These are phyloP conservation scores for Lachnellula hyalina DNA, from an alignment of 2,329 filamentous ascomycete species.

Conservation along the genomic window DNA sequence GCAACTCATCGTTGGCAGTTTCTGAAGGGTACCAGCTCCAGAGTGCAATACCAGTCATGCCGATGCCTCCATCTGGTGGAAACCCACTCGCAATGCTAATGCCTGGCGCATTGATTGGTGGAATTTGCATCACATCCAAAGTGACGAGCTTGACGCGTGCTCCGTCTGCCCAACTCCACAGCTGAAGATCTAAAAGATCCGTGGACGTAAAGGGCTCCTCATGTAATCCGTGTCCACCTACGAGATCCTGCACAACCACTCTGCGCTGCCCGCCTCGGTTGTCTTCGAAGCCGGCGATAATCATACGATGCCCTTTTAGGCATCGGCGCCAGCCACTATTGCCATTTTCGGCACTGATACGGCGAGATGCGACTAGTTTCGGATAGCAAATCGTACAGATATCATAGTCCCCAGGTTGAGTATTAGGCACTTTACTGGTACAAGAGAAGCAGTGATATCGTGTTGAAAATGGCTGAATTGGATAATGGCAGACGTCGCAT, in stretches of 20 bases:
- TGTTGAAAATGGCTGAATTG: constrained; percentile 63
- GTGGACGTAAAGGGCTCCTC: constrained; percentile 42
- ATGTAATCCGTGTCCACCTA: constrained; percentile 69
- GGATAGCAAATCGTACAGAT: constrained; percentile 76
- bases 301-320: constrained; percentile 76
- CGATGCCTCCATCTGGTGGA: constrained; percentile 71
- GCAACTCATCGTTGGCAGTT: constrained; percentile 63
- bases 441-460: constrained; percentile 80
- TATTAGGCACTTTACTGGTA: constrained; percentile 47
- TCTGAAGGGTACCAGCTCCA: constrained; percentile 76
- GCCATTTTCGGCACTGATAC: constrained; percentile 71
- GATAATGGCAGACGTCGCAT: constrained; percentile 72
- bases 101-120: constrained; percentile 24
- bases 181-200: constrained; percentile 36
- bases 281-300: constrained; percentile 70
- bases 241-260: constrained; percentile 63
- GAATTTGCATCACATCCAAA: constrained; percentile 43
- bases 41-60: constrained; percentile 55
- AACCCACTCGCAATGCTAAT: constrained; percentile 37
- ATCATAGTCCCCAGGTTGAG: constrained; percentile 71
- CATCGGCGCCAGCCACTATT: constrained; percentile 80
- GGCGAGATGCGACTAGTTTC: constrained; percentile 55
- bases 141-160: constrained; percentile 44
- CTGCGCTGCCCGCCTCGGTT: constrained; percentile 61
- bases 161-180: constrained; percentile 48